Evolutionary conservation across 75 land plant genomes (phyloP).

Genomic region (Pseudotsuga menziesii): DNA sequence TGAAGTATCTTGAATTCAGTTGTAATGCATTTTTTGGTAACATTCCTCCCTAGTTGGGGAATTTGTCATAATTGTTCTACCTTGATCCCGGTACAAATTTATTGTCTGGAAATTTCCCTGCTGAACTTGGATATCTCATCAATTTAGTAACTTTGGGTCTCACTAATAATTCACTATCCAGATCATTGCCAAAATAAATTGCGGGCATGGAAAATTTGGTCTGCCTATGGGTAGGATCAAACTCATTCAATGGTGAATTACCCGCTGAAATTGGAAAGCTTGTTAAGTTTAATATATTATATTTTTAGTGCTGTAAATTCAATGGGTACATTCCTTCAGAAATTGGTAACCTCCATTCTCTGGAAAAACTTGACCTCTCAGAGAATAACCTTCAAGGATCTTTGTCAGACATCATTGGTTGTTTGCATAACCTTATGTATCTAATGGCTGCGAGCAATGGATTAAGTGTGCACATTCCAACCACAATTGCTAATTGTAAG

Average conservation of each 20-base stretch:
- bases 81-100: too few species aligned
- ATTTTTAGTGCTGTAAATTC: conserved; percentile 34
- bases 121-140: conserved; percentile 30
- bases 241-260: too few species aligned
- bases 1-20: too few species aligned
- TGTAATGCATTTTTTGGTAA: too few species aligned
- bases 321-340: conserved; percentile 45
- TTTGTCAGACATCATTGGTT: conserved; percentile 35
- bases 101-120: too few species aligned
- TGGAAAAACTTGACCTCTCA: conserved; percentile 32
- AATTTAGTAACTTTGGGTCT: conserved; percentile 34
- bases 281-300: too few species aligned
- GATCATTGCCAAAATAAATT: too few species aligned
- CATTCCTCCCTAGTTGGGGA: too few species aligned
- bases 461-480: conserved; percentile 42
- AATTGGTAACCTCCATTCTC: conserved; percentile 25
- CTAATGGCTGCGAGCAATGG: conserved; percentile 24
- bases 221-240: too few species aligned
- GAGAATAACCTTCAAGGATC: conserved; percentile 40
- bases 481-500: conserved; percentile 38
- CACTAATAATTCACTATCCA: conserved; percentile 17
- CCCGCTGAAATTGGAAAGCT: too few species aligned
- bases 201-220: too few species aligned
- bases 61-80: too few species aligned
- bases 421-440: conserved; percentile 22